Conservation (phyloP, 345 rosid genomes). For the Linum tenue region DNA sequence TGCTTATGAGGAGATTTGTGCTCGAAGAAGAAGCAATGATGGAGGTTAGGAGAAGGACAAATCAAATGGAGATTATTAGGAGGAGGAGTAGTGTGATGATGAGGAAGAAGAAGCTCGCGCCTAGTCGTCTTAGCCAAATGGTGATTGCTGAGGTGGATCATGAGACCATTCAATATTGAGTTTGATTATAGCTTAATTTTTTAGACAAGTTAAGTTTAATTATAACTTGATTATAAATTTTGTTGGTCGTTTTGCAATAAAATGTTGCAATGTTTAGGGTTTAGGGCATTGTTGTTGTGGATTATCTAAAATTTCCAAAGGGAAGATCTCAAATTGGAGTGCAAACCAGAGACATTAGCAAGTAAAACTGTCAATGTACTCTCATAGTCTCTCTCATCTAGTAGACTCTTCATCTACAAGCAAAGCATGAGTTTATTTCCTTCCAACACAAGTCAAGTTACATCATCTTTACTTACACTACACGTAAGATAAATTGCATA, state of each 20-base stretch:
- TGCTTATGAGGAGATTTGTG: conserved; percentile 86
- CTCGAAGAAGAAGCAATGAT: conserved; percentile 87
- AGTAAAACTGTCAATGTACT: too few relatives aligned
- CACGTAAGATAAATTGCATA: too few relatives aligned
- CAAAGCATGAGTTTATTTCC: too few relatives aligned
- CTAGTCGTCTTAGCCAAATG: conserved; percentile 85
- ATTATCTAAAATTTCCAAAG: not conserved
- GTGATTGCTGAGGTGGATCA: conserved; percentile 37
- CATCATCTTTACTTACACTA: too few relatives aligned
- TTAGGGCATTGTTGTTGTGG: conserved; percentile 9
- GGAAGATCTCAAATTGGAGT: not conserved
- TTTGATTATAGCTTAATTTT: not conserved
- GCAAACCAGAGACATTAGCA: not conserved
- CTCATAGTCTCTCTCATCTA: too few relatives aligned
- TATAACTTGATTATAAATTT: not conserved
- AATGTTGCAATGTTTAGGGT: conserved; percentile 5
- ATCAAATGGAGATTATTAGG: conserved; percentile 79
- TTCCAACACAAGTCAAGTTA: too few relatives aligned
- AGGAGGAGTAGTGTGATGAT: conserved; percentile 32
- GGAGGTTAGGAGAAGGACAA: conserved; percentile 58
- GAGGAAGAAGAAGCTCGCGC: conserved; percentile 78
- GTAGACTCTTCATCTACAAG: too few relatives aligned
- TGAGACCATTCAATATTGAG: not conserved
- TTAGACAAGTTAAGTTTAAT: not conserved
- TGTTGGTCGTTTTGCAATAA: not conserved